Evolutionary conservation across 129 eudicot species (phyloP).

Genomic region (Flaveria linearis): DNA sequence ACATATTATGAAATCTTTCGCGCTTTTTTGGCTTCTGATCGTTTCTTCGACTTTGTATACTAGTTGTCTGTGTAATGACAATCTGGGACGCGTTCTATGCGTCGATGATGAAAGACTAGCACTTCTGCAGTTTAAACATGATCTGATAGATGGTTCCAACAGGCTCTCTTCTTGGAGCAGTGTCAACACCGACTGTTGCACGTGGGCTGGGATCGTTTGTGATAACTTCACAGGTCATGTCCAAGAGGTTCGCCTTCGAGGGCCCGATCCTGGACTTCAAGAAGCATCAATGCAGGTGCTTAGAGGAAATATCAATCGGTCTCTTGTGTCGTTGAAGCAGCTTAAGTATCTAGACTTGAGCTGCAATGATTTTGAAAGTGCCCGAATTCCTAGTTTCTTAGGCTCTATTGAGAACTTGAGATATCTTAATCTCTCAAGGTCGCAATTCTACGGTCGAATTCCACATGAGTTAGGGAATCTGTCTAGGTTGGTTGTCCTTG

Average conservation of each 20-base stretch:
- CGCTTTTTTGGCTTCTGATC: slow-evolving; percentile 1
- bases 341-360: slow-evolving; percentile 39
- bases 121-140: slow-evolving; percentile 24
- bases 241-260: slow-evolving; percentile 41
- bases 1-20: slow-evolving; percentile 9
- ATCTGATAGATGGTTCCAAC: slow-evolving; percentile 11
- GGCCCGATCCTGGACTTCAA: not conserved
- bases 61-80: not conserved
- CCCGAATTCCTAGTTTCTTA: slow-evolving; percentile 21
- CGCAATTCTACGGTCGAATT: slow-evolving; percentile 10
- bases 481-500: slow-evolving; percentile 27
- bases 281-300: slow-evolving; percentile 4
- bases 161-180: slow-evolving; percentile 32
- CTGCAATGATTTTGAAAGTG: slow-evolving; percentile 22
- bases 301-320: slow-evolving; percentile 30
- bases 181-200: slow-evolving; percentile 27
- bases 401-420: slow-evolving; percentile 9
- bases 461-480: slow-evolving; percentile 43
- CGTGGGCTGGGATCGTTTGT: slow-evolving; percentile 36
- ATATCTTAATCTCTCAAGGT: slow-evolving; percentile 27
- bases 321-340: slow-evolving; percentile 33
- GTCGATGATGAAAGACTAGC: slow-evolving; percentile 25
- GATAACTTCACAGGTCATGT: slow-evolving; percentile 39
- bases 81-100: slow-evolving; percentile 1
- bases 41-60: slow-evolving; percentile 2